These are phyloP conservation scores for Linderina pennispora DNA, from an alignment of 192 early-diverging fungal species.

Conservation along the genomic window DNA sequence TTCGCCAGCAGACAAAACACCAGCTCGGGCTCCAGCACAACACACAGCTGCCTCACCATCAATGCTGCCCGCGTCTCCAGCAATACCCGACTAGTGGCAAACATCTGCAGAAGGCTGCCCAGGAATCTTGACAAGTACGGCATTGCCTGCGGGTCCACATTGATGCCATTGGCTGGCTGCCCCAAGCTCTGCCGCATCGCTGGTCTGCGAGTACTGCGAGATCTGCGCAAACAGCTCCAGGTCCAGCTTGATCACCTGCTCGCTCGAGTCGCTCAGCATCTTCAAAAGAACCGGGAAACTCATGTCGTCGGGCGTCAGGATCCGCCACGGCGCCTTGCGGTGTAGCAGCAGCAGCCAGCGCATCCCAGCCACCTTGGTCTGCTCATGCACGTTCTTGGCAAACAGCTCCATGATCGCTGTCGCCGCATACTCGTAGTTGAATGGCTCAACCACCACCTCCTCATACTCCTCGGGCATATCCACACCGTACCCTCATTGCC, in stretches of 20 bases:
- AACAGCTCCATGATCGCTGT: constrained; percentile 62
- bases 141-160: constrained; percentile 4
- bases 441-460: constrained; percentile 49
- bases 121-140: constrained; percentile 85
- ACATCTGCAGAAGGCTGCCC: constrained; percentile 80
- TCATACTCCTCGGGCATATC: not conserved
- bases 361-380: constrained; percentile 84
- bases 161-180: not conserved
- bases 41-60: constrained; percentile 91
- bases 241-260: constrained; percentile 91
- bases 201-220: constrained; percentile 56
- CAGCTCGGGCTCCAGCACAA: constrained; percentile 82
- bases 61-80: constrained; percentile 86
- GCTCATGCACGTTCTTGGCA: constrained; percentile 80
- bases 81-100: constrained; percentile 81
- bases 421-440: constrained; percentile 83
- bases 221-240: constrained; percentile 94
- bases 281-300: constrained; percentile 85
- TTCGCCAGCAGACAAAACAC: constrained; percentile 86
- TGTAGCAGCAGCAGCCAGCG: constrained; percentile 98
- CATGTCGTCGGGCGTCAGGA: constrained; percentile 82
- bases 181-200: constrained; percentile 1
- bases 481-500: too few relatives aligned
- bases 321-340: constrained; percentile 79
- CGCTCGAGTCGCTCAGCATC: constrained; percentile 86